phyloP scores from a whole-genome alignment of 1,284 basidiomycete genomes.

The Wallemia mellicola region DNA sequence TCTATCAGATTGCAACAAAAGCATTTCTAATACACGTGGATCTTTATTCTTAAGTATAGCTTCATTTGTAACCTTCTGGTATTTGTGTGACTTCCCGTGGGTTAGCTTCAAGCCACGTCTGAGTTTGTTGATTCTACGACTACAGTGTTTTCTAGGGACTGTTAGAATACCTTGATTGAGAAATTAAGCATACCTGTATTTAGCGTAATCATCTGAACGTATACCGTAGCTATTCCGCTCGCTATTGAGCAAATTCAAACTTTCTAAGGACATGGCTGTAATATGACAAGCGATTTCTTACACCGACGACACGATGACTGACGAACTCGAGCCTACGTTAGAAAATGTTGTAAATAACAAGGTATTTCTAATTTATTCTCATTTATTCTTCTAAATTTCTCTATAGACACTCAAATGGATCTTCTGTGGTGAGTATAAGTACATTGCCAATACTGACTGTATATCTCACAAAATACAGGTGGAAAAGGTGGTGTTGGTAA shows the following conservation, averaged over 20 bases:
- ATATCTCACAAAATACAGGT: constrained; percentile 23
- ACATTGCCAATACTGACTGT: background rate
- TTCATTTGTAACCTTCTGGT: background rate
- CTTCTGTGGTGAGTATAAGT: constrained; percentile 42
- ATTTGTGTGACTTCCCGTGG: background rate
- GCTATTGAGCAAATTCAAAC: background rate
- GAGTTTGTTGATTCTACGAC: background rate
- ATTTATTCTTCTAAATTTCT: too few species aligned
- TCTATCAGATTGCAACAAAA: background rate
- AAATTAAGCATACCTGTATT: background rate
- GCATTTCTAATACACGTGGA: background rate
- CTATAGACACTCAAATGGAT: constrained; percentile 29
- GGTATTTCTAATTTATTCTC: constrained; percentile 13
- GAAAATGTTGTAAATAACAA: constrained; percentile 72
- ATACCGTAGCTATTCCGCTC: background rate
- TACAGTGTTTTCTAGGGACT: background rate
- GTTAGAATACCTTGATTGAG: background rate
- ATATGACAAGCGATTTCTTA: background rate
- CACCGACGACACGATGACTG: background rate
- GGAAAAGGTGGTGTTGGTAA: constrained; percentile 92
- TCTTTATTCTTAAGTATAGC: background rate
- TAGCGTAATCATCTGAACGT: background rate
- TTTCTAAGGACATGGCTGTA: background rate
- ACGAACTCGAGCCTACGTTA: constrained; percentile 37
- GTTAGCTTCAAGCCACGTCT: background rate